Evolutionary conservation across 495 filamentous ascomycete genomes (phyloP).

Genomic region (Aspergillus baeticus): DNA sequence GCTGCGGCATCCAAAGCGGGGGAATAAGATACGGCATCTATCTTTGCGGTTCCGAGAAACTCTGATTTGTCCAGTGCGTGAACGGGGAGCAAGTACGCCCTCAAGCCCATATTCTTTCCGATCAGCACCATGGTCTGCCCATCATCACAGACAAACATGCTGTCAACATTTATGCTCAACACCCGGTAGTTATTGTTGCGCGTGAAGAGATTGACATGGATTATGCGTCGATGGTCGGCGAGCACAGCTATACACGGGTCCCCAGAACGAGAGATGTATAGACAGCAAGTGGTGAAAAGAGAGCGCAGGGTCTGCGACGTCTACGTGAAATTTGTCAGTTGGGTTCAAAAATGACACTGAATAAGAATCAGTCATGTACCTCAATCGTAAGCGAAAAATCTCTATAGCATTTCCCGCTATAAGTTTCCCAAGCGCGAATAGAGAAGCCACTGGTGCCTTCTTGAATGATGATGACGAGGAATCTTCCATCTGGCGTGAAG

Average conservation of each 20-base stretch:
- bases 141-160: constrained; percentile 17
- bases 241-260: not conserved
- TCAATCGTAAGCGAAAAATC: constrained; percentile 3
- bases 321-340: not conserved
- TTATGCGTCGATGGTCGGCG: not conserved
- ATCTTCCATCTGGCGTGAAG: constrained; percentile 13
- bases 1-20: constrained; percentile 5
- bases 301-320: not conserved
- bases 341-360: not conserved
- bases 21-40: constrained; percentile 1
- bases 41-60: constrained; percentile 2
- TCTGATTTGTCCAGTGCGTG: not conserved
- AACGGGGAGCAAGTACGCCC: constrained; percentile 12
- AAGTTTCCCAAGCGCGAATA: constrained; percentile 11
- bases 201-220: not conserved
- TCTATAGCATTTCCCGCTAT: constrained; percentile 2
- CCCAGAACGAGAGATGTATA: not conserved
- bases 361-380: not conserved
- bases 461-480: constrained; percentile 15
- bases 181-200: not conserved
- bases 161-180: not conserved
- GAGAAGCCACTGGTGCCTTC: not conserved
- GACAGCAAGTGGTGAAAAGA: not conserved
- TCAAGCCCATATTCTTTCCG: constrained; percentile 10
- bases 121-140: constrained; percentile 10